phyloP scores from a whole-genome alignment of 2,329 filamentous ascomycete genomes.

The Calonectria hawksworthii region DNA sequence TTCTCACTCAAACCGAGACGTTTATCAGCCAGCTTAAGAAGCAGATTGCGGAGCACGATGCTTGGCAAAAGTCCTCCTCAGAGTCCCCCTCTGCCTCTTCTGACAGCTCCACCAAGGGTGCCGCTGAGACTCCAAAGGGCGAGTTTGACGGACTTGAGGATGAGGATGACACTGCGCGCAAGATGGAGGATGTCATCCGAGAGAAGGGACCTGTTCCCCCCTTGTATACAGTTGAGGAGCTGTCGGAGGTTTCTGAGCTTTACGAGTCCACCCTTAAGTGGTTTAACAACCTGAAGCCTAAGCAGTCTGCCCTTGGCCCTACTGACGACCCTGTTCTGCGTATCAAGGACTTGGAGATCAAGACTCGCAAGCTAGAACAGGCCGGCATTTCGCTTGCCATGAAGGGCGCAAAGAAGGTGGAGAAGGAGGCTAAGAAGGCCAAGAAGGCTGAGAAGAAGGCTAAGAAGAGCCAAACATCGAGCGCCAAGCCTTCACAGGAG shows the following conservation, averaged over 20 bases:
- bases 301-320: conserved; percentile 78
- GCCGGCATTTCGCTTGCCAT: conserved; percentile 78
- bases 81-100: conserved; percentile 64
- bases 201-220: conserved; percentile 71
- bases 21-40: conserved; percentile 79
- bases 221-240: conserved; percentile 80
- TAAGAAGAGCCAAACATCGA: conserved; percentile 56
- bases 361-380: conserved; percentile 79
- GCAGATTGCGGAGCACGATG: conserved; percentile 78
- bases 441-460: conserved; percentile 62
- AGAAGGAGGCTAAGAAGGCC: conserved; percentile 61
- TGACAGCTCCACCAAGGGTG: conserved; percentile 57
- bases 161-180: conserved; percentile 62
- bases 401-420: conserved; percentile 73
- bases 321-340: conserved; percentile 83
- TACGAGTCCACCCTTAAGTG: conserved; percentile 77
- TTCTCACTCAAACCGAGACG: conserved; percentile 79
- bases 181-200: conserved; percentile 60
- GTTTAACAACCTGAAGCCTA: conserved; percentile 79
- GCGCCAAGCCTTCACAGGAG: conserved; percentile 51
- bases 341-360: conserved; percentile 77
- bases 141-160: conserved; percentile 86
- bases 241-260: conserved; percentile 73
- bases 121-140: conserved; percentile 63
- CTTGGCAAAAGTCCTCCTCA: conserved; percentile 66